These are phyloP conservation scores for Sutorius australiensis DNA, from an alignment of 768 basidiomycete genomes.

Conservation along the genomic window DNA sequence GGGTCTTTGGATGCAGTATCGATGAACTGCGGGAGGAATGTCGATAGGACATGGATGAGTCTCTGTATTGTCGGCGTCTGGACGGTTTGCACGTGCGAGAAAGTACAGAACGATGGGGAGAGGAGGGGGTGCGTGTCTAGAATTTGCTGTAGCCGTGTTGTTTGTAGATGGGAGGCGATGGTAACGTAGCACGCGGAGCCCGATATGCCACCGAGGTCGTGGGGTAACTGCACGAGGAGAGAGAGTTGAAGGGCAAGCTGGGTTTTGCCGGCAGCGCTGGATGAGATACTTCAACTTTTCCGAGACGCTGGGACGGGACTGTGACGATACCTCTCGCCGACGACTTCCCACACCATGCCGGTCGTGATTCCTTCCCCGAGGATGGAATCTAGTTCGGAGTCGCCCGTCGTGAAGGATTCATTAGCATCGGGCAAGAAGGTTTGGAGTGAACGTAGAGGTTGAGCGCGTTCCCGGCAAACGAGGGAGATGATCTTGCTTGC, in stretches of 20 bases:
- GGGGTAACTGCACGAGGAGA: conserved; percentile 70
- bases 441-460: conserved; percentile 40
- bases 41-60: conserved; percentile 53
- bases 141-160: conserved; percentile 66
- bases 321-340: conserved; percentile 72
- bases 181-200: conserved; percentile 79
- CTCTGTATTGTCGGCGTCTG: conserved; percentile 50
- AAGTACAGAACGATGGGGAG: conserved; percentile 39
- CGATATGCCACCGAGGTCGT: conserved; percentile 48
- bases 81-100: conserved; percentile 61
- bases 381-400: conserved; percentile 57
- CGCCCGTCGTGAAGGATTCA: conserved; percentile 69
- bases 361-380: conserved; percentile 79
- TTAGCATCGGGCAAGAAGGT: conserved; percentile 35
- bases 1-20: conserved; percentile 28
- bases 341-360: conserved; percentile 83
- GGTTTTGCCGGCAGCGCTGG: conserved; percentile 91
- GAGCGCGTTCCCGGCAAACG: conserved; percentile 44
- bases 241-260: conserved; percentile 86
- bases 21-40: conserved; percentile 52
- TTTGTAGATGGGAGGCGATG: conserved; percentile 66
- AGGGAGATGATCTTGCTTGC: conserved; percentile 47
- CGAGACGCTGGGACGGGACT: neutral
- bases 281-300: conserved; percentile 3
- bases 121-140: conserved; percentile 47